phyloP scores from a whole-genome alignment of 2,329 filamentous ascomycete genomes.

The Dryadomyces quercivorus region DNA sequence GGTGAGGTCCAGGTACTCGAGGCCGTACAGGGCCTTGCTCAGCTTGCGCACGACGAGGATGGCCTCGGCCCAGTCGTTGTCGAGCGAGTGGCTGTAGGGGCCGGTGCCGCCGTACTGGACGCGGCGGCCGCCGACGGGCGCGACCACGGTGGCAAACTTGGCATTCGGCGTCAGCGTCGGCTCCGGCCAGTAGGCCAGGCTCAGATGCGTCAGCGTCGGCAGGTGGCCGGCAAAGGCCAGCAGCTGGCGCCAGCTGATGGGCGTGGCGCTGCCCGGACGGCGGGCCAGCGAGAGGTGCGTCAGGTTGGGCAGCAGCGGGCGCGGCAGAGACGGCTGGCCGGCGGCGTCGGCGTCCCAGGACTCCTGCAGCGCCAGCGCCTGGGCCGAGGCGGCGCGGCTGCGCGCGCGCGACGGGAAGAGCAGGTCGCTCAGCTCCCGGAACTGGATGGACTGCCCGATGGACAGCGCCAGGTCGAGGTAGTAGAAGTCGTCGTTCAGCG shows the following conservation, averaged over 20 bases:
- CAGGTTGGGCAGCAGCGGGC: slow-evolving; percentile 38
- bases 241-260: slow-evolving; percentile 39
- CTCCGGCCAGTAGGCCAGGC: slow-evolving; percentile 49
- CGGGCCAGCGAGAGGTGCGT: slow-evolving; percentile 49
- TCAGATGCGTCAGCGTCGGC: slow-evolving; percentile 45
- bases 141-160: slow-evolving; percentile 32
- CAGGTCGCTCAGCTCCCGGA: slow-evolving; percentile 40
- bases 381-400: background rate
- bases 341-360: slow-evolving; percentile 37
- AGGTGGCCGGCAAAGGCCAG: slow-evolving; percentile 40
- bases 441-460: slow-evolving; percentile 34
- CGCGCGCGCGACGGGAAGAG: slow-evolving; percentile 24
- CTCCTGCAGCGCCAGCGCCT: slow-evolving; percentile 25
- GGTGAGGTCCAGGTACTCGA: slow-evolving; percentile 50
- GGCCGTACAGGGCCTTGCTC: slow-evolving; percentile 39
- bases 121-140: slow-evolving; percentile 25
- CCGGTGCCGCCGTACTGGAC: slow-evolving; percentile 43
- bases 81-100: slow-evolving; percentile 44
- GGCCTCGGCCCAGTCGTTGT: slow-evolving; percentile 48
- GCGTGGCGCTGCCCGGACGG: slow-evolving; percentile 17
- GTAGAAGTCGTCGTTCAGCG: slow-evolving; percentile 33
- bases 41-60: slow-evolving; percentile 42
- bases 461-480: slow-evolving; percentile 43
- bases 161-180: slow-evolving; percentile 46
- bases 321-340: slow-evolving; percentile 18